Evolutionary conservation across 108 stramenopile species (phyloP).

Genomic region (Ochromonas danica): DNA sequence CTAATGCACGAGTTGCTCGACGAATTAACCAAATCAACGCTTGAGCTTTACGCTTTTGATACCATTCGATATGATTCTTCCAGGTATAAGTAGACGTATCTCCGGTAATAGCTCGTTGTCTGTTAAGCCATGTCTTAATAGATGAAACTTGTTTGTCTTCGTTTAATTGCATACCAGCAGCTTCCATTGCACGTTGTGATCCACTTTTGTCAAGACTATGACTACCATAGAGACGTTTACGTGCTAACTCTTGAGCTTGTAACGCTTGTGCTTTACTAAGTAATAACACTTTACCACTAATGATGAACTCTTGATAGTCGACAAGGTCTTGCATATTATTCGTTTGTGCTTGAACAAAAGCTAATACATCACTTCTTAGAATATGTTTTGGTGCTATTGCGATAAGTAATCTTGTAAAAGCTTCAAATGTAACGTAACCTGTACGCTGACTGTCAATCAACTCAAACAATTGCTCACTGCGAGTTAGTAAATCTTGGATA

Average conservation of each 20-base stretch:
- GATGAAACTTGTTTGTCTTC: not conserved
- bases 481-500: not conserved
- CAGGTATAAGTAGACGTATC: constrained; percentile 10
- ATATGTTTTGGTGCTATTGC: constrained; percentile 22
- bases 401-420: not conserved
- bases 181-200: not conserved
- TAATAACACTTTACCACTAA: constrained; percentile 29
- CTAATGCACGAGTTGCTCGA: constrained; percentile 1
- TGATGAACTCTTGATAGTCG: constrained; percentile 32
- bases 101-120: not conserved
- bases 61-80: constrained; percentile 36
- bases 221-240: too few relatives aligned
- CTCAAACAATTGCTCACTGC: constrained; percentile 3
- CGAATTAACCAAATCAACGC: constrained; percentile 30
- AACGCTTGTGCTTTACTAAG: not conserved
- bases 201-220: not conserved
- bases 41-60: constrained; percentile 22
- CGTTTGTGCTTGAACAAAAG: constrained; percentile 23
- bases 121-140: not conserved
- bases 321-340: not conserved
- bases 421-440: constrained; percentile 24
- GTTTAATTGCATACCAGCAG: not conserved
- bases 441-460: not conserved
- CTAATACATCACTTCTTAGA: not conserved
- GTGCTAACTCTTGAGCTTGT: not conserved